Conservation (phyloP, 2,329 filamentous ascomycete genomes). For the Sarocladium kiliense region DNA sequence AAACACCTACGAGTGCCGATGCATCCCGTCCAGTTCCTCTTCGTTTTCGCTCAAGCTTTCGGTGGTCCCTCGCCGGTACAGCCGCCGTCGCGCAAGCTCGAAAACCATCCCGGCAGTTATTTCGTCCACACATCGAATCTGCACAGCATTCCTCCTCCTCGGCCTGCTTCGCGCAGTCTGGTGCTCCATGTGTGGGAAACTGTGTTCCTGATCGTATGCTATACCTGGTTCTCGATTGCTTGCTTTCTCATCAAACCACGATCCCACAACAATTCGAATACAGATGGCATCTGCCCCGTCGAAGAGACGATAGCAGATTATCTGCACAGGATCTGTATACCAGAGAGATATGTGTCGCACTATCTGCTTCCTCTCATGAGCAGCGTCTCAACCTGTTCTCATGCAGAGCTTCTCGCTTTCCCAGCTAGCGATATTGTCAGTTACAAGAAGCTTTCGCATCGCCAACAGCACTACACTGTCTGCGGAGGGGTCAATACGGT, state of each 20-base stretch:
- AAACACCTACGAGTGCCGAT: conserved; percentile 46
- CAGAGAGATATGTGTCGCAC: conserved; percentile 37
- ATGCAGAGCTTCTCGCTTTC: conserved; percentile 42
- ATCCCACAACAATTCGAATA: not conserved
- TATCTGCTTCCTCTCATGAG: conserved; percentile 52
- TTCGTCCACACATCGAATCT: conserved; percentile 51
- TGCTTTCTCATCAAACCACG: conserved; percentile 41
- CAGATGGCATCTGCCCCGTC: not conserved
- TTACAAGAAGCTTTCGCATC: conserved; percentile 42
- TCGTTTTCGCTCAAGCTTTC: conserved; percentile 38
- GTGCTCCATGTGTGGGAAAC: conserved; percentile 37
- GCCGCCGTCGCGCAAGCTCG: not conserved
- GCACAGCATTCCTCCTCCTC: conserved; percentile 39
- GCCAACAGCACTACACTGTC: conserved; percentile 46
- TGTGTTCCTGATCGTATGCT: conserved; percentile 38
- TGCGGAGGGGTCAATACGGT: conserved; percentile 44
- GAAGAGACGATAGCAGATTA: conserved; percentile 45
- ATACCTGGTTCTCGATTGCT: conserved; percentile 48
- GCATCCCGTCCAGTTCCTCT: conserved; percentile 46
- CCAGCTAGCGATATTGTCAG: conserved; percentile 47
- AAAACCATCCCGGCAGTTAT: conserved; percentile 28
- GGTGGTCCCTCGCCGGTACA: conserved; percentile 2
- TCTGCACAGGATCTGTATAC: conserved; percentile 42
- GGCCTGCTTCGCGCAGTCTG: conserved; percentile 30
- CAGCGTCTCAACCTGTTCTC: conserved; percentile 49